These are phyloP conservation scores for Ricinus communis DNA, from an alignment of 345 rosid genomes.

Conservation along the genomic window DNA sequence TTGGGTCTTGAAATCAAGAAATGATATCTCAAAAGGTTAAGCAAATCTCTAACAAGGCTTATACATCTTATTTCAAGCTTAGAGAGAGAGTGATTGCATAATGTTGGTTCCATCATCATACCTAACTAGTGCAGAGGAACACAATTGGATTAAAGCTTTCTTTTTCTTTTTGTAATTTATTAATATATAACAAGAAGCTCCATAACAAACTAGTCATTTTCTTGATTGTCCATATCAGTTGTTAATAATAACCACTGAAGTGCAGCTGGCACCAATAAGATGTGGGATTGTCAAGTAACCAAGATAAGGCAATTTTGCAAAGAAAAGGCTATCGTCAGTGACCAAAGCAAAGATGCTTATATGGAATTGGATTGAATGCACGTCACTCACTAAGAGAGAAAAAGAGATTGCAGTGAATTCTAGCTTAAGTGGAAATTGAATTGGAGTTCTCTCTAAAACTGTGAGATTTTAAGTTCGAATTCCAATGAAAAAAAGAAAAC, in stretches of 20 bases:
- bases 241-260: constrained; percentile 7
- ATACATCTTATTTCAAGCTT: not conserved
- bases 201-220: constrained; percentile 29
- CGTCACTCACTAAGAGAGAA: constrained; percentile 16
- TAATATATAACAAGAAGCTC: not conserved
- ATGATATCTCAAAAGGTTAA: constrained; percentile 32
- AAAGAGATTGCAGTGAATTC: not conserved
- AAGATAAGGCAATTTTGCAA: constrained; percentile 33
- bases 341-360: constrained; percentile 31
- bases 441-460: too few species aligned
- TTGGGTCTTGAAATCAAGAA: constrained; percentile 15
- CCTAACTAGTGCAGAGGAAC: constrained; percentile 26
- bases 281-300: constrained; percentile 29
- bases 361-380: constrained; percentile 27
- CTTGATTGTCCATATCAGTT: constrained; percentile 28
- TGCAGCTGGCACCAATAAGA: constrained; percentile 44
- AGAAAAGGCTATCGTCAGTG: constrained; percentile 23
- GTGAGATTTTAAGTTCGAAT: too few species aligned
- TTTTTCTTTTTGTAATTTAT: too few species aligned
- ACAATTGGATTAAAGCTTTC: not conserved
- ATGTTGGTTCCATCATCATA: constrained; percentile 38
- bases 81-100: too few species aligned
- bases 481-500: not conserved
- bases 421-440: too few species aligned
- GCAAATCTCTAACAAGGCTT: constrained; percentile 39